These are phyloP conservation scores for Aspergillus sojae DNA, from an alignment of 2,329 filamentous ascomycete species.

Conservation along the genomic window DNA sequence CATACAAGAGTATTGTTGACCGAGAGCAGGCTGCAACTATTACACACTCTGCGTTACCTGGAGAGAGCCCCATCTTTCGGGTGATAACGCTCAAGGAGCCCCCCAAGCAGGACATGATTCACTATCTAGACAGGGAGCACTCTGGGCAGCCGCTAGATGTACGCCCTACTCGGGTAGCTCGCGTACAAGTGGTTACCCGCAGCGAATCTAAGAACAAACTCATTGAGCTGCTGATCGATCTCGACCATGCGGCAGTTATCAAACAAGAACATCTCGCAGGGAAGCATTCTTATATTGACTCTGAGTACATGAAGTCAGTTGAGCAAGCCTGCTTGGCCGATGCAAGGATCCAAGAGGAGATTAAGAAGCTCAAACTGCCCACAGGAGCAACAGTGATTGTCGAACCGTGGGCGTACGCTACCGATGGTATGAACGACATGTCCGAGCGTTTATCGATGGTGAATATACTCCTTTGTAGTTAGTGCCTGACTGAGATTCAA, in stretches of 20 bases:
- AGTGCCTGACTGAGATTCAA: not conserved
- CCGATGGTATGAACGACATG: conserved; percentile 55
- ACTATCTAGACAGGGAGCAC: conserved; percentile 51
- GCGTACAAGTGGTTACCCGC: conserved; percentile 38
- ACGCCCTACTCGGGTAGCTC: conserved; percentile 41
- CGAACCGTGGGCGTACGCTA: conserved; percentile 59
- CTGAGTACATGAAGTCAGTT: conserved; percentile 52
- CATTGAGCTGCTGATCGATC: conserved; percentile 28
- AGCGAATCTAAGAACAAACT: conserved; percentile 17
- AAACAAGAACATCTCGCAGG: conserved; percentile 24
- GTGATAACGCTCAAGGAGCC: conserved; percentile 57
- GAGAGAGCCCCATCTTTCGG: conserved; percentile 47
- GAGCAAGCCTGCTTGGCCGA: conserved; percentile 53
- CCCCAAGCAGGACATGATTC: conserved; percentile 50
- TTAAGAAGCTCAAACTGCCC: conserved; percentile 46
- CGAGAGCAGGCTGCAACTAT: conserved; percentile 28
- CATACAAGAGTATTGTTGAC: not conserved
- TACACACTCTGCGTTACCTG: conserved; percentile 40
- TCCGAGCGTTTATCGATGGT: conserved; percentile 54
- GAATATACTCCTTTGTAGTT: not conserved
- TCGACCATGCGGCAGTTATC: conserved; percentile 15
- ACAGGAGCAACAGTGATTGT: conserved; percentile 49
- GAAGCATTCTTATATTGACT: conserved; percentile 33
- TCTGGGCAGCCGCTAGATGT: conserved; percentile 20
- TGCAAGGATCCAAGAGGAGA: conserved; percentile 45